These are phyloP conservation scores for Rhizoctonia solani DNA, from an alignment of 1,284 basidiomycete species.

Conservation along the genomic window DNA sequence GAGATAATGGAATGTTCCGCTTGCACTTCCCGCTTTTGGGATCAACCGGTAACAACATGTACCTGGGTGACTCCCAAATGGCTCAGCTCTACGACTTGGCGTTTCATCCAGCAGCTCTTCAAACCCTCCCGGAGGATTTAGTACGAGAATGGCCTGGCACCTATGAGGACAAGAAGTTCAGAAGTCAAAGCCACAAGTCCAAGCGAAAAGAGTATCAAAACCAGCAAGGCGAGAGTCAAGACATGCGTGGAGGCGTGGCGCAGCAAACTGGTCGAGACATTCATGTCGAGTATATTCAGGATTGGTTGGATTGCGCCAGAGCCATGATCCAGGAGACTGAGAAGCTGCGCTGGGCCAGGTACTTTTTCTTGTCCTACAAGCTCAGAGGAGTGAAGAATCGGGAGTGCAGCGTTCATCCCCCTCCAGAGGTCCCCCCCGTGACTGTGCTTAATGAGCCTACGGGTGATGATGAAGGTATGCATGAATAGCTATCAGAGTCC, in stretches of 20 bases:
- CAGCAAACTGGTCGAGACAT: slow-evolving; percentile 6
- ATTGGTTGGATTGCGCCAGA: background rate
- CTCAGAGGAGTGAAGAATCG: slow-evolving; percentile 12
- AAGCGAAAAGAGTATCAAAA: too few species aligned
- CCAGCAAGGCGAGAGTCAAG: background rate
- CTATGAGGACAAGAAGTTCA: background rate
- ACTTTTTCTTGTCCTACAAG: slow-evolving; percentile 11
- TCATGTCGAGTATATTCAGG: slow-evolving; percentile 7
- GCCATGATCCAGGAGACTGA: background rate
- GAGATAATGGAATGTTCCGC: background rate
- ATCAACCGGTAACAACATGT: background rate
- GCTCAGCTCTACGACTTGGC: background rate
- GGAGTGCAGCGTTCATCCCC: slow-evolving; percentile 2
- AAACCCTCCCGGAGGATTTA: background rate
- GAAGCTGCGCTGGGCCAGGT: slow-evolving; percentile 12
- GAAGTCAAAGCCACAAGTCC: background rate
- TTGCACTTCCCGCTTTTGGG: background rate
- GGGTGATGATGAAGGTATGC: background rate
- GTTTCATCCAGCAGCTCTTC: background rate
- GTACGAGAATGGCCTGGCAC: background rate
- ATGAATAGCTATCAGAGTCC: background rate
- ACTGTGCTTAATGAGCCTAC: background rate
- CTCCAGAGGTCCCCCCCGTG: background rate
- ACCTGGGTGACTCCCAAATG: background rate
- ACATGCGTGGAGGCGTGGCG: background rate